These are phyloP conservation scores for Alopecurus myosuroides DNA, from an alignment of 176 grass and related monocot genomes.

Conservation along the genomic window DNA sequence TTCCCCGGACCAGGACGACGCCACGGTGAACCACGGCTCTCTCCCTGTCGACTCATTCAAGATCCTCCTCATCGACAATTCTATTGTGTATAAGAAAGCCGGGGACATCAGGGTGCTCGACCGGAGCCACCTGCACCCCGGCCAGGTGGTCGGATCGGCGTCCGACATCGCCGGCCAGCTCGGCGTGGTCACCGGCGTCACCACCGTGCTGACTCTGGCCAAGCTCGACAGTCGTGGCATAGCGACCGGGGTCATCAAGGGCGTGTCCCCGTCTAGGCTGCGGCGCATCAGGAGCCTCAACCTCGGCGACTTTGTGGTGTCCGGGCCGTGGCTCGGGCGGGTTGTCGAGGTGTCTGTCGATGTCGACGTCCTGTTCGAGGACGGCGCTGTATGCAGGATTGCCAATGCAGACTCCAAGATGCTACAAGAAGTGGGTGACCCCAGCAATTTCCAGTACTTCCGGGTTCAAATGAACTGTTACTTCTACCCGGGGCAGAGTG, in stretches of 20 bases:
- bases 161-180: background rate
- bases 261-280: background rate
- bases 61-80: background rate
- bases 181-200: background rate
- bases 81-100: background rate
- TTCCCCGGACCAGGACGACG: background rate
- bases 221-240: no score
- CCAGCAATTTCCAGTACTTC: no score
- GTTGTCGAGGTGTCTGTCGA: background rate
- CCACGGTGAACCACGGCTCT: background rate
- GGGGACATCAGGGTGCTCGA: background rate
- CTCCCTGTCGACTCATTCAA: background rate
- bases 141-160: background rate
- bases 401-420: background rate
- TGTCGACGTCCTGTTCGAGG: background rate
- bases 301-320: background rate
- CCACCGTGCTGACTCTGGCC: background rate
- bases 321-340: background rate
- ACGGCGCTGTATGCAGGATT: background rate
- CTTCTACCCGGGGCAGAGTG: background rate
- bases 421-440: fast-evolving
- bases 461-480: background rate
- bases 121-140: background rate
- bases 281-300: background rate
- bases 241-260: background rate